Conservation (phyloP, 805 yeast species). For the Cyberlindnera subsufficiens region DNA sequence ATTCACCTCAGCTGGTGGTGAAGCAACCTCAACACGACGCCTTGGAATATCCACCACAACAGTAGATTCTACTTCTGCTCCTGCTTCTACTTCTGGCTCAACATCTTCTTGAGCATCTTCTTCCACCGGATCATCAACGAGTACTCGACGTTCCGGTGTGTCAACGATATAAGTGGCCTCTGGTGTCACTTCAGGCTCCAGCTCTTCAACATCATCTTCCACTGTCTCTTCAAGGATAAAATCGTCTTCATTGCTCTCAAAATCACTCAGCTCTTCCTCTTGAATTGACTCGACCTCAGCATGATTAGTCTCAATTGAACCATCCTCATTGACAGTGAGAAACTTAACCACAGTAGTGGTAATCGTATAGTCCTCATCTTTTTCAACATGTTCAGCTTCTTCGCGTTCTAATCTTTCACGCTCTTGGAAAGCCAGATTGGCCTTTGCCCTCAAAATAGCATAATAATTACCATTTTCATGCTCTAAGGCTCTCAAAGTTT, state of each 20-base stretch:
- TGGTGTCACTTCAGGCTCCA: conserved; percentile 2
- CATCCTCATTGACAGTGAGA: conserved; percentile 12
- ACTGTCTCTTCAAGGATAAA: not conserved
- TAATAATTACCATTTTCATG: conserved; percentile 60
- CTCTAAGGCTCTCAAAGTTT: conserved; percentile 40
- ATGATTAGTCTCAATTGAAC: conserved; percentile 13
- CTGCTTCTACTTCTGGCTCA: too few relatives aligned
- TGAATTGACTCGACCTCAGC: conserved; percentile 7
- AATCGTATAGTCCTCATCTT: conserved; percentile 8
- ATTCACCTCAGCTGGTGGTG: too few relatives aligned
- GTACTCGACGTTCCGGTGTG: conserved; percentile 3
- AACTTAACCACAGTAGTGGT: conserved; percentile 13
- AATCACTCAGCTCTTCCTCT: conserved; percentile 12
- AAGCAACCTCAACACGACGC: not conserved
- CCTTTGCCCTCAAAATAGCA: conserved; percentile 50
- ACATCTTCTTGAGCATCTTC: not conserved
- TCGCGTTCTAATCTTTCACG: conserved; percentile 41
- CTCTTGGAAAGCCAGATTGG: conserved; percentile 49
- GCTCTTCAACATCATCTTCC: conserved; percentile 3
- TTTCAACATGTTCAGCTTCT: conserved; percentile 13
- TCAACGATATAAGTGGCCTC: conserved; percentile 5
- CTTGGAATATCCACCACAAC: conserved; percentile 5
- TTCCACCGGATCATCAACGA: not conserved
- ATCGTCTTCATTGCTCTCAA: conserved; percentile 9
- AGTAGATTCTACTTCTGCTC: conserved; percentile 2